Evolutionary conservation across 495 filamentous ascomycete species (phyloP), one percentile per base, ranked within the genome.

Genomic region (Talaromyces borbonicus): DNA sequence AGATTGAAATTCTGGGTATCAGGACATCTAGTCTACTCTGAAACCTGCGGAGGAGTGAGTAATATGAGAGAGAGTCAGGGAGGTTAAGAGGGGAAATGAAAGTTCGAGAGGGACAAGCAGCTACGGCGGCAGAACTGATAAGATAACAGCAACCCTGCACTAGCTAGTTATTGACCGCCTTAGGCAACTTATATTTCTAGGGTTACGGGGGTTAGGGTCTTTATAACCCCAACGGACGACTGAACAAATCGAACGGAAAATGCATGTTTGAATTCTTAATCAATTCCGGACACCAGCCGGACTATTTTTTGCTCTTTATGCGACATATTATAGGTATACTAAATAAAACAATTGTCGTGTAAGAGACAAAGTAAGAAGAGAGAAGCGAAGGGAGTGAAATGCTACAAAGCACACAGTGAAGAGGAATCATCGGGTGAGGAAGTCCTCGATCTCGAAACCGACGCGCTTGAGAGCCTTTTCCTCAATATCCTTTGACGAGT

Each of bases 401-500:
- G 20, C 7, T 24, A 41, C 15, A 26, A 16, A 23, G 24, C 15
- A 3, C 14, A 39, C 41, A 23, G 43, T n/a, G 42, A 37, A 46
- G 20, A 3, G 25, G 18, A 27, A 49, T 51, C 23, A 68, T 38
- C 61, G 59, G 12, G 62, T 76, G 47, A 93, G 76, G 72, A 81
- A 88, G 61, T 93, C 87, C 20, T 80, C 71, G 55, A 93, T 79
- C 70, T 93, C 87, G 58, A 93, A 93, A 5, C 80, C 83, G 37
- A 93, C 62, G 47, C 86, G 67, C 46, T 80, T 74, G 52, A 88
- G 62, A 15, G 76, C 73, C 55, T 79, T 81, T 54, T 85, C 82
- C 44, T 81, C 79, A 51, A 84, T 56, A 23, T 65, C 67, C 29
- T 57, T 59, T 8, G 59, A 16, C 50, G 62, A 36, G 31, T 62